These are phyloP conservation scores for Neonectria punicea DNA, from an alignment of 2,329 filamentous ascomycete genomes.

Conservation along the genomic window DNA sequence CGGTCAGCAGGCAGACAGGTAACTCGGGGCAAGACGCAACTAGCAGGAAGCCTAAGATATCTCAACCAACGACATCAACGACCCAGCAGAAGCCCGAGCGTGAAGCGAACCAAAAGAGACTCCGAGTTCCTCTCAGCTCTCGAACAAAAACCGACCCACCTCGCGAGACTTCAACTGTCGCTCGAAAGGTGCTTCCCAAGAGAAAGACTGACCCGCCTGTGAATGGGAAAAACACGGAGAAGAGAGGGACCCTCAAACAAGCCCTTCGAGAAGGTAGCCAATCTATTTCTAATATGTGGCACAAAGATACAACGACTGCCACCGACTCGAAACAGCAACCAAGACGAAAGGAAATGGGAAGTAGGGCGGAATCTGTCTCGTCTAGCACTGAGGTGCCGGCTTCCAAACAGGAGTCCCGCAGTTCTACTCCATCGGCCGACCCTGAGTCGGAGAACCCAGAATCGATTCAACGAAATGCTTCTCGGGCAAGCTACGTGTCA, in stretches of 20 bases:
- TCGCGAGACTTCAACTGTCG: conserved; percentile 23
- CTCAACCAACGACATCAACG: conserved; percentile 25
- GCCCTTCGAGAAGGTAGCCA: conserved; percentile 63
- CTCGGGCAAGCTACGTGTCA: conserved; percentile 61
- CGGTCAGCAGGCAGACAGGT: not conserved
- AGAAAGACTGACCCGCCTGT: conserved; percentile 33
- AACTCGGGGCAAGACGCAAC: not conserved
- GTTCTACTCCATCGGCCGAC: conserved; percentile 17
- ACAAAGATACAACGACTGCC: conserved; percentile 54
- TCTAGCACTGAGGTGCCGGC: conserved; percentile 26
- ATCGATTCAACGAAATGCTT: conserved; percentile 52
- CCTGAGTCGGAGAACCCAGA: conserved; percentile 39
- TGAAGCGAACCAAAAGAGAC: conserved; percentile 41
- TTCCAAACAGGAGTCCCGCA: conserved; percentile 9
- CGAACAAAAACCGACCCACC: conserved; percentile 46
- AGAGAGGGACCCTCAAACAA: conserved; percentile 59
- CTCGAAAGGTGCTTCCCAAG: conserved; percentile 35
- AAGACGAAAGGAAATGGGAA: conserved; percentile 38
- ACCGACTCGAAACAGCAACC: conserved; percentile 38
- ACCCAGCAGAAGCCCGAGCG: conserved; percentile 27
- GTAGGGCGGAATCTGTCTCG: conserved; percentile 13
- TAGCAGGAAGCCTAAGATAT: conserved; percentile 23
- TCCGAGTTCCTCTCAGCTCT: conserved; percentile 32
- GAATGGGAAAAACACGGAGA: conserved; percentile 48
- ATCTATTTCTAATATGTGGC: conserved; percentile 60